Percentiles rank a stretch among this genome's conserved stretches.
These are phyloP conservation scores for Anthracocystis setariae DNA, from an alignment of 1,284 basidiomycete species.

Conservation along the genomic window DNA sequence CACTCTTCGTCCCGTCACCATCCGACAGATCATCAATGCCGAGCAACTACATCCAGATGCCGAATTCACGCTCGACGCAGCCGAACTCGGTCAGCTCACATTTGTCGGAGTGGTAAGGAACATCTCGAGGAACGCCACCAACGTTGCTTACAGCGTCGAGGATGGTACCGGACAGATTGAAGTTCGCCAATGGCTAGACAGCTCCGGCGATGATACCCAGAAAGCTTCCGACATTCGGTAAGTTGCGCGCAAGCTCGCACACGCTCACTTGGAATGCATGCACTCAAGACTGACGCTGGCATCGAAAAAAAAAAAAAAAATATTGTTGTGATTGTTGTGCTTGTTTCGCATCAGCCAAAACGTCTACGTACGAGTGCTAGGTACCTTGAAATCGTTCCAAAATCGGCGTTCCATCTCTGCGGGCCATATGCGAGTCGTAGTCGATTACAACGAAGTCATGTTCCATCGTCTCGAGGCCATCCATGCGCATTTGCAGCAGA, in stretches of 20 bases:
- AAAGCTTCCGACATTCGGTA: slow-evolving; percentile 57
- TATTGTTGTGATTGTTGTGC: too few relatives aligned
- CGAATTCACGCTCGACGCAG: slow-evolving; percentile 84
- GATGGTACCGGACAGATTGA: slow-evolving; percentile 91
- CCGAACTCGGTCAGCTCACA: slow-evolving; percentile 82
- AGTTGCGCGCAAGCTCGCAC: too few relatives aligned
- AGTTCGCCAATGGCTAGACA: slow-evolving; percentile 87
- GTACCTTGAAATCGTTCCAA: slow-evolving; percentile 87
- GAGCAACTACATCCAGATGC: slow-evolving; percentile 86
- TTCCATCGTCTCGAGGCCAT: slow-evolving; percentile 79
- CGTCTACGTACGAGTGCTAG: slow-evolving; percentile 84
- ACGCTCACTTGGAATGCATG: too few relatives aligned
- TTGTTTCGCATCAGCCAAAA: slow-evolving; percentile 73
- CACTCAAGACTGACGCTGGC: too few relatives aligned
- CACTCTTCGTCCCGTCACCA: slow-evolving; percentile 81
- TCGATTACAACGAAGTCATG: slow-evolving; percentile 81
- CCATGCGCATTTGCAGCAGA: slow-evolving; percentile 64
- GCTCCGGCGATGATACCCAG: slow-evolving; percentile 71
- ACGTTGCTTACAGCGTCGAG: slow-evolving; percentile 82
- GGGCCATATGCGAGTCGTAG: slow-evolving; percentile 69
- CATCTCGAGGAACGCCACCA: slow-evolving; percentile 79
- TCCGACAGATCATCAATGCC: slow-evolving; percentile 81
- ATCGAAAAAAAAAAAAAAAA: too few relatives aligned
- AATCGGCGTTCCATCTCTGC: slow-evolving; percentile 79
- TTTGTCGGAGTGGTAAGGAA: slow-evolving; percentile 84